A percentile compares a stretch with the other conserved stretches of the same genome.
Conservation (phyloP, 768 basidiomycete genomes). For the Agrocybe pediades region DNA sequence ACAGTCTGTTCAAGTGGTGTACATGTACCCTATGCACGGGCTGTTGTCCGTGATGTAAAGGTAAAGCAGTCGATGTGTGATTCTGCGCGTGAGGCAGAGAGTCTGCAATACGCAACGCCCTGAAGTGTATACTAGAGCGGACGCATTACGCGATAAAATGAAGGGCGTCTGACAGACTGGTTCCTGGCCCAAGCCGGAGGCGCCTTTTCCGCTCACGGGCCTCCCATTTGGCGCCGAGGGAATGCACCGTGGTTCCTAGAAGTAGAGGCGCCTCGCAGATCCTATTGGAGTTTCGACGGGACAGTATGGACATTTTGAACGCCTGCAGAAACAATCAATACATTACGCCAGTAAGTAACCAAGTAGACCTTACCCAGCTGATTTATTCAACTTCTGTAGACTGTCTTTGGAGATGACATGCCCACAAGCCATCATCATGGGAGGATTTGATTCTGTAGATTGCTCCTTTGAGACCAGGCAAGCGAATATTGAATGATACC, state of each 20-base stretch:
- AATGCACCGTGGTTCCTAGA: constrained; percentile 39
- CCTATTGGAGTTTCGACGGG: constrained; percentile 71
- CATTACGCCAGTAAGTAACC: constrained; percentile 9
- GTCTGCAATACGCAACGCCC: too few species aligned
- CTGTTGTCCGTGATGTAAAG: too few species aligned
- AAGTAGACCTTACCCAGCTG: constrained; percentile 53
- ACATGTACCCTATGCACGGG: too few species aligned
- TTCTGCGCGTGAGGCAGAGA: too few species aligned
- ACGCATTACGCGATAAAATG: too few species aligned
- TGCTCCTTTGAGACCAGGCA: constrained; percentile 99
- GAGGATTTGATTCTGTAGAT: constrained; percentile 89
- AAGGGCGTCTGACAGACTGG: too few species aligned
- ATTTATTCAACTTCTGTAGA: constrained; percentile 85
- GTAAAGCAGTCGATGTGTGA: too few species aligned
- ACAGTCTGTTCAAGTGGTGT: too few species aligned
- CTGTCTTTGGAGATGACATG: constrained; percentile 96
- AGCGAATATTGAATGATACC: constrained; percentile 96
- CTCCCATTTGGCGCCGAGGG: background rate
- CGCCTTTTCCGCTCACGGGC: background rate
- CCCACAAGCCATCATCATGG: constrained; percentile 97
- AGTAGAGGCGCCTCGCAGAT: constrained; percentile 64
- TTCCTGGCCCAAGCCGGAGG: too few species aligned
- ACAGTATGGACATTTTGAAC: constrained; percentile 97
- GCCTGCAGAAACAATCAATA: constrained; percentile 43
- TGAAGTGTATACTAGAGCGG: too few species aligned